Conservation (phyloP, 2,329 filamentous ascomycete species). For the Monilinia fructigena region DNA sequence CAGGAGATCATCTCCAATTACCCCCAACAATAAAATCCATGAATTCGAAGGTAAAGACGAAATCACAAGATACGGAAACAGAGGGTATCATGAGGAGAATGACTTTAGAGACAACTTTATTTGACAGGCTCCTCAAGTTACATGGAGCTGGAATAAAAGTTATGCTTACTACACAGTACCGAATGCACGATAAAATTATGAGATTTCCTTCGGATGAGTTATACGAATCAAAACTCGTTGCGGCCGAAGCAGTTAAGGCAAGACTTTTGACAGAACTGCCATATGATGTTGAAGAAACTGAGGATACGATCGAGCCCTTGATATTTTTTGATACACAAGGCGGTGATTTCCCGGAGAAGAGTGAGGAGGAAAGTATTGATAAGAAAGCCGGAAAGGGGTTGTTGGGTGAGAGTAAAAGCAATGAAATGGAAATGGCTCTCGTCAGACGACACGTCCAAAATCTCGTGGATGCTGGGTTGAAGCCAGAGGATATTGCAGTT, state of each 20-base stretch:
- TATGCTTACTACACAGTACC: conserved; percentile 96
- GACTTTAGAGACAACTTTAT: conserved; percentile 84
- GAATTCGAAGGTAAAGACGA: conserved; percentile 49
- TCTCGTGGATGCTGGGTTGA: conserved; percentile 77
- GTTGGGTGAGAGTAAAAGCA: conserved; percentile 79
- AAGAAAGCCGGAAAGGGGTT: conserved; percentile 49
- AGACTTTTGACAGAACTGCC: conserved; percentile 75
- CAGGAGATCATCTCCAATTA: conserved; percentile 90
- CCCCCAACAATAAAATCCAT: conserved; percentile 90
- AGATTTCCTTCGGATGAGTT: conserved; percentile 85
- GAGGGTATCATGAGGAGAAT: conserved; percentile 50
- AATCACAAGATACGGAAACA: conserved; percentile 41
- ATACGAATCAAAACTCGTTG: conserved; percentile 78
- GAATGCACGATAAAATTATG: conserved; percentile 97
- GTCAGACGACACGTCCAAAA: conserved; percentile 74
- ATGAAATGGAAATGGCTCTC: conserved; percentile 82
- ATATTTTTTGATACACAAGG: conserved; percentile 97
- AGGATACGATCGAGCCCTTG: conserved; percentile 83
- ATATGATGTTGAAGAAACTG: conserved; percentile 74
- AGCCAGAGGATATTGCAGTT: conserved; percentile 81
- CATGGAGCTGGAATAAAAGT: conserved; percentile 83
- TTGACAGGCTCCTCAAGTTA: conserved; percentile 79
- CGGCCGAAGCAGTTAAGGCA: conserved; percentile 73
- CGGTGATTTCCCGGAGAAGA: conserved; percentile 82
- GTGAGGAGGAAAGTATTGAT: conserved; percentile 65